Conservation (phyloP, 2,329 filamentous ascomycete genomes). For the Trichoderma oligosporum region DNA sequence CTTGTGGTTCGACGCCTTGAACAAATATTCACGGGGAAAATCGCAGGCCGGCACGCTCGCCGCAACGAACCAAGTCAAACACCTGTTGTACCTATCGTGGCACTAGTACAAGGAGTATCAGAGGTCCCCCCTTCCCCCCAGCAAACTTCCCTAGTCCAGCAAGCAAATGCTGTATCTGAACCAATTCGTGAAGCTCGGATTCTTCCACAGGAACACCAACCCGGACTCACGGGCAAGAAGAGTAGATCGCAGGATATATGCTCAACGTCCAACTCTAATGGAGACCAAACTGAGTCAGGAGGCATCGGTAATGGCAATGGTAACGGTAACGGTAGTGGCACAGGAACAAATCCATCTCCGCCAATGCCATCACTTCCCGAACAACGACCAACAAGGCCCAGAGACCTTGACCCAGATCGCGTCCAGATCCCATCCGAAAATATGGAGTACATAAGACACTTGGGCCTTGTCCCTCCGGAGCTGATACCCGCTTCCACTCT, state of each 20-base stretch:
- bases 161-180: constrained; percentile 28
- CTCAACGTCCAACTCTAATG: constrained; percentile 47
- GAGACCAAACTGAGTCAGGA: constrained; percentile 43
- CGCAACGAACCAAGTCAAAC: constrained; percentile 23
- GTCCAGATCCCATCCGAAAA: constrained; percentile 72
- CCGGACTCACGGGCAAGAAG: constrained; percentile 36
- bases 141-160: not conserved
- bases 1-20: constrained; percentile 72
- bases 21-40: constrained; percentile 75
- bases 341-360: constrained; percentile 40
- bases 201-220: constrained; percentile 32
- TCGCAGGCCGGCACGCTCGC: constrained; percentile 39
- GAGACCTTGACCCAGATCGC: constrained; percentile 76
- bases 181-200: constrained; percentile 49
- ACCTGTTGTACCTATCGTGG: constrained; percentile 19
- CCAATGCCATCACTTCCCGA: constrained; percentile 48
- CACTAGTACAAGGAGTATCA: constrained; percentile 25
- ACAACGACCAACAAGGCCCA: constrained; percentile 71
- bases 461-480: constrained; percentile 63
- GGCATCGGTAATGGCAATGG: constrained; percentile 32
- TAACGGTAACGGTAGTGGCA: constrained; percentile 18
- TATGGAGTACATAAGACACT: constrained; percentile 72
- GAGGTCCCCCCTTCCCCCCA: constrained; percentile 30
- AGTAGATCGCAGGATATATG: constrained; percentile 41
- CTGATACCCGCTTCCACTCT: constrained; percentile 29